Evolutionary conservation across 2,329 filamentous ascomycete species (phyloP).

Genomic region (Pseudogymnoascus sp.): DNA sequence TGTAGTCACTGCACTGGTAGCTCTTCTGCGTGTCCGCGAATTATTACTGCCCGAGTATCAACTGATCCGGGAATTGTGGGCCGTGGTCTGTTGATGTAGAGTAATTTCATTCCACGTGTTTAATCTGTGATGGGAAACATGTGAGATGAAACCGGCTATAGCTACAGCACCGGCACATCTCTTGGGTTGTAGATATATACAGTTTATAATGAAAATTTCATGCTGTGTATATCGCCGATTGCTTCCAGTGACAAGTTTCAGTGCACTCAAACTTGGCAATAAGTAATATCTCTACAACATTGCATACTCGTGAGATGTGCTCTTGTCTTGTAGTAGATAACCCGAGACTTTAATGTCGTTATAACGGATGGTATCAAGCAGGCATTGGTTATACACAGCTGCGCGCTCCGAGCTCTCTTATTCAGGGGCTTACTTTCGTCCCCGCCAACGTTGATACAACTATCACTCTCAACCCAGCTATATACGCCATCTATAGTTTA

Average conservation of each 20-base stretch:
- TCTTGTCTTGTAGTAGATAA: not conserved
- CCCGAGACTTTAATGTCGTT: not conserved
- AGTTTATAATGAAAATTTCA: not conserved
- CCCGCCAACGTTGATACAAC: not conserved
- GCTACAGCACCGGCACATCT: too few species aligned
- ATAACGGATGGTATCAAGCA: not conserved
- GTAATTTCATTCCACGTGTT: too few species aligned
- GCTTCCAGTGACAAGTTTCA: not conserved
- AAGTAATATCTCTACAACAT: not conserved
- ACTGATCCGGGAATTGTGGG: too few species aligned
- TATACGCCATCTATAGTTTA: not conserved
- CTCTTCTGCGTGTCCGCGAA: too few species aligned
- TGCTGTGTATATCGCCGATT: not conserved
- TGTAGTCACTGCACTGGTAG: too few species aligned
- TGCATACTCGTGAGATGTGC: not conserved
- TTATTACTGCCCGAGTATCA: too few species aligned
- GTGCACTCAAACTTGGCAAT: not conserved
- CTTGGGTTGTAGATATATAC: too few species aligned
- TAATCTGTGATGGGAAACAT: too few species aligned
- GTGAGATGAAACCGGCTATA: too few species aligned
- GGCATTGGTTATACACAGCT: not conserved
- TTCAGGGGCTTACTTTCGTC: not conserved
- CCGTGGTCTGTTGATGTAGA: too few species aligned
- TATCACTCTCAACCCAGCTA: not conserved
- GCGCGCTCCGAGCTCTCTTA: not conserved